Conservation (phyloP, 2,329 filamentous ascomycete genomes). For the Alternaria novae-zelandiae region DNA sequence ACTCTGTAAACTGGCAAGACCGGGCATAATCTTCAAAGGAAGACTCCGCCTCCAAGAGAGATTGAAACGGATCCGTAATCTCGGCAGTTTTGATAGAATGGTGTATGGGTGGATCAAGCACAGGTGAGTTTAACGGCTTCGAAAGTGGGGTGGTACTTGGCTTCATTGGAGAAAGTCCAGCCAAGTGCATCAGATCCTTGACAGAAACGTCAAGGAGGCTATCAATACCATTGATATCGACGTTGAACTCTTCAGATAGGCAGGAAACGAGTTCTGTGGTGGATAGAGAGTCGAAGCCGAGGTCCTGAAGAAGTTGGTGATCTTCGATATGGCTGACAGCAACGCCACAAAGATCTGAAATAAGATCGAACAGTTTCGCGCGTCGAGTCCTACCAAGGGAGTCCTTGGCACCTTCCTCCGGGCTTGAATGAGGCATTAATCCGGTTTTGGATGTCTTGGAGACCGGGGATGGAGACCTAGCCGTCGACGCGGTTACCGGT, state of each 20-base stretch:
- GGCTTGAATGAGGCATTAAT: background rate
- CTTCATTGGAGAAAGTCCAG: background rate
- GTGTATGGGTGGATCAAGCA: background rate
- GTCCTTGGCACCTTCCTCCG: background rate
- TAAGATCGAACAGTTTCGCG: conserved; percentile 4
- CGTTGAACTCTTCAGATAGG: conserved; percentile 7
- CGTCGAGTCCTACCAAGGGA: background rate
- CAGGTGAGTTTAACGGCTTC: background rate
- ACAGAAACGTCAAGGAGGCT: conserved; percentile 10
- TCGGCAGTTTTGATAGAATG: background rate
- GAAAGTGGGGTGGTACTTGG: background rate
- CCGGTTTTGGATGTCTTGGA: background rate
- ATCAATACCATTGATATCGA: conserved; percentile 5
- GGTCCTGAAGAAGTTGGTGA: conserved; percentile 7
- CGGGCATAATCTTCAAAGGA: background rate
- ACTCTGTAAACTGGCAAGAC: conserved; percentile 9
- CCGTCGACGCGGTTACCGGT: background rate
- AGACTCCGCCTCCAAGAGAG: conserved; percentile 3
- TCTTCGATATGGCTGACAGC: conserved; percentile 3
- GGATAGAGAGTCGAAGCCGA: conserved; percentile 18
- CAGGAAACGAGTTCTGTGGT: conserved; percentile 11
- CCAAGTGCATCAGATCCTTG: conserved; percentile 1
- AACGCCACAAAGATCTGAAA: conserved; percentile 8
- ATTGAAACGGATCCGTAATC: conserved; percentile 4
- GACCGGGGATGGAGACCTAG: background rate